These are phyloP conservation scores for Quercus aquifolioides DNA, from an alignment of 306 rosid genomes.

Conservation along the genomic window DNA sequence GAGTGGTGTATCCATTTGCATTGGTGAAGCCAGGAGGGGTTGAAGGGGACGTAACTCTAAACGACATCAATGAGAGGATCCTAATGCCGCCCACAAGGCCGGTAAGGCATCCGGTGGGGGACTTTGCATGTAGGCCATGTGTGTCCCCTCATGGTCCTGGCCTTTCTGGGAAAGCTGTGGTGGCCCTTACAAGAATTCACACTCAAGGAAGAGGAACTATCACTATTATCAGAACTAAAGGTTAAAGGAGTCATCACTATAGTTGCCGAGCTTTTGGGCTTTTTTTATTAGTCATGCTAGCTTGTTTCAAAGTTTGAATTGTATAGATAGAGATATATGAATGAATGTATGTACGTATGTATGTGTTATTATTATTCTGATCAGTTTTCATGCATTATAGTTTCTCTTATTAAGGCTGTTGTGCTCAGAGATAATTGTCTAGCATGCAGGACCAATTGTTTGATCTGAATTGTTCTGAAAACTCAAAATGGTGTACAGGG, in stretches of 20 bases:
- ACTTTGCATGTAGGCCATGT: slow-evolving; percentile 94
- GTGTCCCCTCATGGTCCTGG: slow-evolving; percentile 76
- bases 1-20: slow-evolving; percentile 86
- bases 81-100: slow-evolving; percentile 87
- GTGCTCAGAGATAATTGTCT: slow-evolving; percentile 20
- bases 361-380: background rate
- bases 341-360: background rate
- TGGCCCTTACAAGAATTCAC: slow-evolving; percentile 87
- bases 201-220: slow-evolving; percentile 92
- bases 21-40: slow-evolving; percentile 90
- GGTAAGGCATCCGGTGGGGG: slow-evolving; percentile 91
- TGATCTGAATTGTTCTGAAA: slow-evolving; percentile 6
- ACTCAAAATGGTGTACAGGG: slow-evolving; percentile 14
- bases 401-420: slow-evolving; percentile 21
- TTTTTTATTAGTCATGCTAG: slow-evolving; percentile 9
- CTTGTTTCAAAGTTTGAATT: slow-evolving; percentile 43
- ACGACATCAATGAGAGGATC: slow-evolving; percentile 87
- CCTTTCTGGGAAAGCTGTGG: slow-evolving; percentile 93
- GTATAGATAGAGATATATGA: slow-evolving; percentile 41
- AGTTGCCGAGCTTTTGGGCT: slow-evolving; percentile 14
- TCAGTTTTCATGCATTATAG: background rate
- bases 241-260: slow-evolving; percentile 19
- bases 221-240: slow-evolving; percentile 96
- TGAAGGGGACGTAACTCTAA: slow-evolving; percentile 90
- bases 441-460: slow-evolving; percentile 28